Evolutionary conservation across 2,329 filamentous ascomycete species (phyloP).

Genomic region (Epicoccum nigrum): DNA sequence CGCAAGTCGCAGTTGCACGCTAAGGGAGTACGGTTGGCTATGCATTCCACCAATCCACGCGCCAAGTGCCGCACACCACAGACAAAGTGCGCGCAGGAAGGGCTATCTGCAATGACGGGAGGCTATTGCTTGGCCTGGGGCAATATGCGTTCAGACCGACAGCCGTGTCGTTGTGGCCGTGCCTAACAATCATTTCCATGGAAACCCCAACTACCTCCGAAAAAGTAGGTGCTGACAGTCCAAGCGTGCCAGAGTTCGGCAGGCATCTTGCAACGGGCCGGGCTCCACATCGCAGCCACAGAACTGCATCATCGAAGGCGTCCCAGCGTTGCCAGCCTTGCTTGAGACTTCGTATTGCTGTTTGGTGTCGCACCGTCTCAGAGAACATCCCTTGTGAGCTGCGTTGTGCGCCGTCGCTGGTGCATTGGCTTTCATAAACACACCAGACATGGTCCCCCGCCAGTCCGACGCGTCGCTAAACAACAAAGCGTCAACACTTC

Average conservation of each 20-base stretch:
- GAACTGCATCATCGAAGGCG: constrained; percentile 21
- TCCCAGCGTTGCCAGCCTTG: constrained; percentile 27
- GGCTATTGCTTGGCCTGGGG: constrained; percentile 19
- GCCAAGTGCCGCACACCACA: constrained; percentile 21
- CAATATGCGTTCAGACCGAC: constrained; percentile 13
- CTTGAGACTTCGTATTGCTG: constrained; percentile 5
- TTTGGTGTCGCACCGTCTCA: constrained; percentile 26
- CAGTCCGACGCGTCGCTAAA: constrained; percentile 15
- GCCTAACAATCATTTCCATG: constrained; percentile 28
- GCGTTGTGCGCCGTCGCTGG: constrained; percentile 6
- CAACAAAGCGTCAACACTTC: constrained; percentile 15
- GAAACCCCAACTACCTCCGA: constrained; percentile 32
- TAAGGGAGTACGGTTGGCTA: constrained; percentile 23
- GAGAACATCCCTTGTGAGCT: constrained; percentile 6
- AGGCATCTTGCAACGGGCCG: constrained; percentile 33
- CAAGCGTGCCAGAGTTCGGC: constrained; percentile 13
- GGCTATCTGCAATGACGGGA: constrained; percentile 22
- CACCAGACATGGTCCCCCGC: constrained; percentile 5
- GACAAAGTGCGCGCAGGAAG: constrained; percentile 13
- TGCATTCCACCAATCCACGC: constrained; percentile 23
- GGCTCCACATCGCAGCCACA: constrained; percentile 28
- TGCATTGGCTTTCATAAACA: constrained; percentile 1
- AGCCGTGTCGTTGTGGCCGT: constrained; percentile 26
- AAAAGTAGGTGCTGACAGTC: constrained; percentile 22
- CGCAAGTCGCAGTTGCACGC: constrained; percentile 19